A percentile compares a stretch with the other conserved stretches of the same genome.
Evolutionary conservation across 179 eudicot genomes (phyloP).

Genomic region (Nepenthes alata): DNA sequence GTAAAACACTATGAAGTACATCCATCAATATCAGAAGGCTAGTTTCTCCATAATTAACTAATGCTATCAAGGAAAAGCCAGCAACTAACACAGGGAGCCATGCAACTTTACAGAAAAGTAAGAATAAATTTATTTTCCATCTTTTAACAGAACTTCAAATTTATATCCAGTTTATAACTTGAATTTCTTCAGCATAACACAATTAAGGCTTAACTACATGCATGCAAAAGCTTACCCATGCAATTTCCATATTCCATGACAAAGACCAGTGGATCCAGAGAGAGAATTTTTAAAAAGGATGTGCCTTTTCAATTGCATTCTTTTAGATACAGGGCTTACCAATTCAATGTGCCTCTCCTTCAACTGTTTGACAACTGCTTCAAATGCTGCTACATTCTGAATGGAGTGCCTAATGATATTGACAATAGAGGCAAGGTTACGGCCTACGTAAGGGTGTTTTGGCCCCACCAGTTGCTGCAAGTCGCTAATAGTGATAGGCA

Average conservation of each 20-base stretch:
- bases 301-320: neutral
- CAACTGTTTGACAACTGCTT: slow-evolving; percentile 52
- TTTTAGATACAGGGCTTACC: slow-evolving; percentile 20
- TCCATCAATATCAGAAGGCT: no score
- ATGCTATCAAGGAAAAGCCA: no score
- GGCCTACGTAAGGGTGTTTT: slow-evolving; percentile 75
- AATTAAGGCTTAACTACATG: no score
- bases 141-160: neutral
- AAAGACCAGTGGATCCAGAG: neutral
- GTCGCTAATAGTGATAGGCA: slow-evolving; percentile 64
- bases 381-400: slow-evolving; percentile 70
- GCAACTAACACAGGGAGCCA: no score
- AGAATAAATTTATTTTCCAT: neutral
- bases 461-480: slow-evolving; percentile 51
- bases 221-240: no score
- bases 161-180: no score
- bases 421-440: slow-evolving; percentile 67
- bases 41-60: no score
- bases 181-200: no score
- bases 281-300: slow-evolving; percentile 3
- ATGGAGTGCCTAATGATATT: slow-evolving; percentile 63
- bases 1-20: no score
- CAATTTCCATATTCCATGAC: no score
- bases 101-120: no score
- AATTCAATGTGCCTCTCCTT: slow-evolving; percentile 42